phyloP scores from a whole-genome alignment of 2,329 filamentous ascomycete genomes.

The Colletotrichum shisoi region DNA sequence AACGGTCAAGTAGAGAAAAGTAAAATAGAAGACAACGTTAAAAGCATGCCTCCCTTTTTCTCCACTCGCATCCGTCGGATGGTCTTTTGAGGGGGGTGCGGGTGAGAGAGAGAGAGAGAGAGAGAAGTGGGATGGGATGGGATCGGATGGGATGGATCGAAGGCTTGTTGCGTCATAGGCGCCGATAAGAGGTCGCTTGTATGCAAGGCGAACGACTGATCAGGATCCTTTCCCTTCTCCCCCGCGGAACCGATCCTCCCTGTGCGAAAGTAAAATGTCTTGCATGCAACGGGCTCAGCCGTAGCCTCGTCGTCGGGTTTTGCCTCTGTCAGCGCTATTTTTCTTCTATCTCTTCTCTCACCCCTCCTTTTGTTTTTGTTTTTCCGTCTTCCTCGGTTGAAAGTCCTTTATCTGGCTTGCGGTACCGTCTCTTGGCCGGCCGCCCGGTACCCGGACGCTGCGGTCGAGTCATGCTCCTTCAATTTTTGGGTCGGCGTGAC shows the following conservation, averaged over 20 bases:
- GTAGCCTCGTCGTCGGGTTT: neutral
- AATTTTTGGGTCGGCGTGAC: neutral
- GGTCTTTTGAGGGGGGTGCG: neutral
- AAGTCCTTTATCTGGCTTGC: too few relatives aligned
- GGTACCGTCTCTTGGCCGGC: neutral
- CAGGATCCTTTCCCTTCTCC: slow-evolving; percentile 21
- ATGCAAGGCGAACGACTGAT: slow-evolving; percentile 27
- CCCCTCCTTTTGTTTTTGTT: neutral
- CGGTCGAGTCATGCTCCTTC: slow-evolving; percentile 15
- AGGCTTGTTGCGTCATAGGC: slow-evolving; percentile 36
- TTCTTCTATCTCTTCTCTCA: neutral
- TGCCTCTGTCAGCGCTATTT: slow-evolving; percentile 1
- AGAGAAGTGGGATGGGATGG: slow-evolving; percentile 14
- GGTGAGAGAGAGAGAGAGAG: slow-evolving; percentile 19
- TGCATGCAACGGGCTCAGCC: slow-evolving; percentile 10
- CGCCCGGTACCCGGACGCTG: neutral
- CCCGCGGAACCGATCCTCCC: slow-evolving; percentile 20
- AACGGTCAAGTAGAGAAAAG: too few relatives aligned
- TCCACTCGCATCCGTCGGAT: neutral
- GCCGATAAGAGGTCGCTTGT: slow-evolving; percentile 36
- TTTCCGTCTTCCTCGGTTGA: neutral
- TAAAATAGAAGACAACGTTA: neutral
- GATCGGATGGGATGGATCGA: slow-evolving; percentile 34
- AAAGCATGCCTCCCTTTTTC: slow-evolving; percentile 14
- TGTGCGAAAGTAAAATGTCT: slow-evolving; percentile 28